Evolutionary conservation across 2,329 filamentous ascomycete genomes (phyloP).

Genomic region (Celoporthe dispersa): DNA sequence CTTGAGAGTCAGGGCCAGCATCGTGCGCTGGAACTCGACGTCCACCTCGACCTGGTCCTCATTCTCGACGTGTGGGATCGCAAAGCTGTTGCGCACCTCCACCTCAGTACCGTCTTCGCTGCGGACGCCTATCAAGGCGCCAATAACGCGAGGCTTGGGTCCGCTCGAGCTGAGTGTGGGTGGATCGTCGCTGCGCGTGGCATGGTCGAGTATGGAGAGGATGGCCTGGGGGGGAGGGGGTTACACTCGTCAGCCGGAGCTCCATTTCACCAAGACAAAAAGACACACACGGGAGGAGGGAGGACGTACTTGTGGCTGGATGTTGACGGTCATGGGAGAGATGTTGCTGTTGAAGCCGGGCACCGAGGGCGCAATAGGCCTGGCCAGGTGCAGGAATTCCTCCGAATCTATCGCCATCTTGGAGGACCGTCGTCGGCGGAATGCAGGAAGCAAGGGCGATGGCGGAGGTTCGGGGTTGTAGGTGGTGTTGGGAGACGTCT

Average conservation of each 20-base stretch:
- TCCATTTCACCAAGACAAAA: background rate
- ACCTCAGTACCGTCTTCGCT: slow-evolving; percentile 97
- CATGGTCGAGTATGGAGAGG: slow-evolving; percentile 88
- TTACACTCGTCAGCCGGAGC: background rate
- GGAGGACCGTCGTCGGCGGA: slow-evolving; percentile 39
- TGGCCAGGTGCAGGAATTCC: slow-evolving; percentile 91
- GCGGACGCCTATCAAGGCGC: slow-evolving; percentile 88
- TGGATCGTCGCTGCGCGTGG: slow-evolving; percentile 77
- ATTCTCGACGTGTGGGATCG: slow-evolving; percentile 97
- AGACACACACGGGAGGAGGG: slow-evolving; percentile 14
- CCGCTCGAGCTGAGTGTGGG: slow-evolving; percentile 59
- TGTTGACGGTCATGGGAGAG: slow-evolving; percentile 88
- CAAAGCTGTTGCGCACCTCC: slow-evolving; percentile 94
- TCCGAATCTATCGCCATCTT: slow-evolving; percentile 81
- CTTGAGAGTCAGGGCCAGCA: slow-evolving; percentile 93
- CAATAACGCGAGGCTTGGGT: slow-evolving; percentile 87
- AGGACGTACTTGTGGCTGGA: slow-evolving; percentile 85
- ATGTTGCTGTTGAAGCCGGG: slow-evolving; percentile 83
- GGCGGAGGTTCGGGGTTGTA: slow-evolving; percentile 35
- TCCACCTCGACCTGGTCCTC: slow-evolving; percentile 99
- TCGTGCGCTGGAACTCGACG: slow-evolving; percentile 99
- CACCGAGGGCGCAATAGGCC: slow-evolving; percentile 83
- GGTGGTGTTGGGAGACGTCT: slow-evolving; percentile 31
- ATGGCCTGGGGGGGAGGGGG: slow-evolving; percentile 53
- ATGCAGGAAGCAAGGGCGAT: background rate